phyloP scores from a whole-genome alignment of 495 filamentous ascomycete species.

The Aspergillus coremiiformis region DNA sequence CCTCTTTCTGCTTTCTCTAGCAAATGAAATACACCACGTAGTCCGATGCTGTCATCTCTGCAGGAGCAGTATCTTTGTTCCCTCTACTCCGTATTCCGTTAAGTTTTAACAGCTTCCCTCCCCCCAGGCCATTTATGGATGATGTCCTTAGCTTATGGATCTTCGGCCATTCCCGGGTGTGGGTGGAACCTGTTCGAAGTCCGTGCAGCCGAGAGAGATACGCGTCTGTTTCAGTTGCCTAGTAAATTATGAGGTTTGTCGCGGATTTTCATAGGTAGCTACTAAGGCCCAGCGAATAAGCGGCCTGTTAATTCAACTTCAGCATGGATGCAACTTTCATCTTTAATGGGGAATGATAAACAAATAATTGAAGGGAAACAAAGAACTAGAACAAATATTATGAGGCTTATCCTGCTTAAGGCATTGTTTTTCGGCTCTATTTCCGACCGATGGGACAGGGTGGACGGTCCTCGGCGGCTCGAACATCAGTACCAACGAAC shows the following conservation, averaged over 20 bases:
- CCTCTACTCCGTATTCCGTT: neutral
- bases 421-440: neutral
- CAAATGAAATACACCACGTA: too few species aligned
- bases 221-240: conserved; percentile 36
- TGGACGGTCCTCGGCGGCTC: neutral
- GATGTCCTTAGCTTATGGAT: conserved; percentile 9
- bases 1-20: too few species aligned
- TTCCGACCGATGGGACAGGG: neutral
- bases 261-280: neutral
- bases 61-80: neutral
- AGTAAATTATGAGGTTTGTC: neutral
- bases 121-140: neutral
- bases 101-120: neutral
- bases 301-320: neutral
- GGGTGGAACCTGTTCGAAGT: conserved; percentile 21
- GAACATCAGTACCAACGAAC: neutral
- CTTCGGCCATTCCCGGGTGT: conserved; percentile 30
- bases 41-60: neutral
- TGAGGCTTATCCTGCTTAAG: neutral
- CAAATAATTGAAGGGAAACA: neutral
- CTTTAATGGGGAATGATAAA: neutral
- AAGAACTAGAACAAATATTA: neutral
- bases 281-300: neutral
- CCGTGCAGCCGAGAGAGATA: conserved; percentile 40
- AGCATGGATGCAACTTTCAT: neutral